Conservation (phyloP, 2,329 filamentous ascomycete species). For the Aspergillus ustus region DNA sequence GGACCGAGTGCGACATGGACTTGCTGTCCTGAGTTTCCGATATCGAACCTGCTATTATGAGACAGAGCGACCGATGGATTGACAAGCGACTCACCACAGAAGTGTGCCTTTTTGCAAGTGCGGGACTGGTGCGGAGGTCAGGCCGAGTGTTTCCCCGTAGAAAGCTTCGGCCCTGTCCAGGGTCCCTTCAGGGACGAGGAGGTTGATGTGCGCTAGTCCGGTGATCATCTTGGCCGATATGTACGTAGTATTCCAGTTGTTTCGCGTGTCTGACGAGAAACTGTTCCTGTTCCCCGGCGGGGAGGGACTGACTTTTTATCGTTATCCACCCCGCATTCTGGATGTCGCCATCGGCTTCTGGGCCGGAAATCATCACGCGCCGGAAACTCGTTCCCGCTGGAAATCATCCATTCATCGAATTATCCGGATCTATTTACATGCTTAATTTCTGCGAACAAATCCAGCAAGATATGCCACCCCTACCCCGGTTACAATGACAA, state of each 20-base stretch:
- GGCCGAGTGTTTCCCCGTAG: constrained; percentile 61
- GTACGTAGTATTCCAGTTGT: neutral
- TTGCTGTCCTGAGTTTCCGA: constrained; percentile 56
- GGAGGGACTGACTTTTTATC: neutral
- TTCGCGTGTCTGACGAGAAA: neutral
- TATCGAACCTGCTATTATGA: constrained; percentile 55
- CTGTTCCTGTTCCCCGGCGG: neutral
- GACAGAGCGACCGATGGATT: neutral
- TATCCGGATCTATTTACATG: neutral
- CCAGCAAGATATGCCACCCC: neutral
- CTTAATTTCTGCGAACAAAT: neutral
- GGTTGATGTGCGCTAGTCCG: constrained; percentile 62
- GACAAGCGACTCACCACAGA: constrained; percentile 54
- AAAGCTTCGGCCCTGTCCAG: constrained; percentile 58
- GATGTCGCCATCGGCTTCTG: constrained; percentile 4
- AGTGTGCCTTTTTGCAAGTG: constrained; percentile 55
- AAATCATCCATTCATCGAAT: neutral
- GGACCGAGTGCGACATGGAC: constrained; percentile 58
- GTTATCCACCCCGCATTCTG: neutral
- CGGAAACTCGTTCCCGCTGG: constrained; percentile 1
- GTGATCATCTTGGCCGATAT: constrained; percentile 50
- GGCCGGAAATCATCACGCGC: neutral
- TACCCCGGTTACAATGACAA: neutral
- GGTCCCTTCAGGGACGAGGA: constrained; percentile 60
- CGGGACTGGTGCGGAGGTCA: constrained; percentile 59